phyloP scores from a whole-genome alignment of 306 rosid genomes.

The Dryas octopetala region DNA sequence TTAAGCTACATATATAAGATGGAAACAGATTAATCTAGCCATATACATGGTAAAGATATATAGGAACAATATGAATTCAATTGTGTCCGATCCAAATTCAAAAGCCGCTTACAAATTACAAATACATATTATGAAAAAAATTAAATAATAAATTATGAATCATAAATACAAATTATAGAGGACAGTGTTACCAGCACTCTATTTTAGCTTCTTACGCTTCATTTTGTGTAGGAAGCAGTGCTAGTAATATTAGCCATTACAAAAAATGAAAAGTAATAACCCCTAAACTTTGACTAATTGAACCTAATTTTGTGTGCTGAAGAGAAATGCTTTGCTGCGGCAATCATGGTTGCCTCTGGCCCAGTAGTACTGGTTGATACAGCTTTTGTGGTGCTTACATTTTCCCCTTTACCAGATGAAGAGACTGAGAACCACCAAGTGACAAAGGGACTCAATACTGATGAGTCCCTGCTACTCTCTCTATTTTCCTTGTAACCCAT shows the following conservation, averaged over 20 bases:
- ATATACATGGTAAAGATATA: too few relatives aligned
- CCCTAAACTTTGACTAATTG: background rate
- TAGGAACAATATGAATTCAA: too few relatives aligned
- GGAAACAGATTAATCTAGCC: too few relatives aligned
- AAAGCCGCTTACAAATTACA: background rate
- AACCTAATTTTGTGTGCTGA: slow-evolving; percentile 38
- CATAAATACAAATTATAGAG: too few relatives aligned
- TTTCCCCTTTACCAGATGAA: background rate
- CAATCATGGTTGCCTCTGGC: slow-evolving; percentile 41
- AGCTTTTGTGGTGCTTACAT: slow-evolving; percentile 19
- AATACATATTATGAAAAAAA: background rate
- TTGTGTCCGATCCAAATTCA: too few relatives aligned
- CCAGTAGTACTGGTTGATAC: slow-evolving; percentile 16
- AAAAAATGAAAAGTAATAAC: too few relatives aligned
- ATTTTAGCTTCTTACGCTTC: too few relatives aligned
- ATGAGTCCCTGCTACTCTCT: background rate
- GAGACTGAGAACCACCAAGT: slow-evolving; percentile 1
- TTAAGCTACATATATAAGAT: background rate
- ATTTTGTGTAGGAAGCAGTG: too few relatives aligned
- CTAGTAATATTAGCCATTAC: too few relatives aligned
- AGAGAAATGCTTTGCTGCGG: slow-evolving; percentile 53
- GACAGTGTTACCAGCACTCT: too few relatives aligned
- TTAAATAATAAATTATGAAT: too few relatives aligned
- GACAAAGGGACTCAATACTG: slow-evolving; percentile 4
- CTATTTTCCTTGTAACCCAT: slow-evolving; percentile 22